Conservation (phyloP, 176 grass and related monocot genomes). For the Stipa capillata region DNA sequence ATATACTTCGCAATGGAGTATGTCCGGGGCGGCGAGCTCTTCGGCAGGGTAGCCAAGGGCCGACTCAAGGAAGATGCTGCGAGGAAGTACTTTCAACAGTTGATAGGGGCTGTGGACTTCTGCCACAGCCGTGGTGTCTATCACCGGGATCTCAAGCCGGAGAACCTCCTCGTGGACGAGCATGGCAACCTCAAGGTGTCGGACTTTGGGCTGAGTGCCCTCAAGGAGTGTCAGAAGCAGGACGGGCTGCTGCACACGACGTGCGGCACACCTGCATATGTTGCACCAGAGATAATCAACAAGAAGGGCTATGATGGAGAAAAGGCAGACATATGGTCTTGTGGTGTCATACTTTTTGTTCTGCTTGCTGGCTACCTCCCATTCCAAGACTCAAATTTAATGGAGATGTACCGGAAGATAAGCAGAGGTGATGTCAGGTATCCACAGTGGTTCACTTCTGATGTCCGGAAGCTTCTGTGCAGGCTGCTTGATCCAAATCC, state of each 20-base stretch:
- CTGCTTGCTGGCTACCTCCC: conserved; percentile 78
- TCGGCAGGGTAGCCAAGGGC: conserved; percentile 52
- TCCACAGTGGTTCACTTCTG: conserved; percentile 59
- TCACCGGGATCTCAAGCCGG: conserved; percentile 84
- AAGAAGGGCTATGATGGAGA: conserved; percentile 84
- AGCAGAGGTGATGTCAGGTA: conserved; percentile 64
- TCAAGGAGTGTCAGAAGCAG: conserved; percentile 60
- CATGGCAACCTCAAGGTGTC: conserved; percentile 83
- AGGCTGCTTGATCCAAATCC: conserved; percentile 72
- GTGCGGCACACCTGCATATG: conserved; percentile 79
- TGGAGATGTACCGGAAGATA: conserved; percentile 94
- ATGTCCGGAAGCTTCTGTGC: conserved; percentile 42
- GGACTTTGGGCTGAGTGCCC: conserved; percentile 68
- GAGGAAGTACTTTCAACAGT: conserved; percentile 67
- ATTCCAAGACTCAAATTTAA: conserved; percentile 75
- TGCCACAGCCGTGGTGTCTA: conserved; percentile 88
- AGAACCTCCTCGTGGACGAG: conserved; percentile 85
- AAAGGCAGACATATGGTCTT: conserved; percentile 94
- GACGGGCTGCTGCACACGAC: conserved; percentile 77
- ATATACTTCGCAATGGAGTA: conserved; percentile 97
- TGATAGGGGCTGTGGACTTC: conserved; percentile 73
- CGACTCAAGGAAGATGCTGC: conserved; percentile 60
- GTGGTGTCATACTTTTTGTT: conserved; percentile 80
- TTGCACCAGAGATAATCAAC: conserved; percentile 79
- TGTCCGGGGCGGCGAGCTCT: conserved; percentile 72